Percentiles rank a stretch among this genome's conserved stretches.
phyloP scores from a whole-genome alignment of 1,139 yeast species.

The Pichia sp. region DNA sequence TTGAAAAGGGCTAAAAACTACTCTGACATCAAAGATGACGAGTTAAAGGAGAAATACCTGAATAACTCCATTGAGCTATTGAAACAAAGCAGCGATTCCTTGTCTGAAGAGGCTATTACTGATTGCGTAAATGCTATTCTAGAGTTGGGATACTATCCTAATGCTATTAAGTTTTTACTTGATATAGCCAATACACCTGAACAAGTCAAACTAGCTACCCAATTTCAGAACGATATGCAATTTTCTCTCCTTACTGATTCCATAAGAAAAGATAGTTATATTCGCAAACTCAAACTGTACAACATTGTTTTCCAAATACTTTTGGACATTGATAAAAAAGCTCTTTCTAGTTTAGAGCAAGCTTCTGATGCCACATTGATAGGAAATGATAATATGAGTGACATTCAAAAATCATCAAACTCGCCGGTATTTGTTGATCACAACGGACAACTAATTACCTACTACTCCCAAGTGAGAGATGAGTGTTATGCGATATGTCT shows the following conservation, averaged over 20 bases:
- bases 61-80: conserved; percentile 72
- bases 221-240: conserved; percentile 47
- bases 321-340: conserved; percentile 65
- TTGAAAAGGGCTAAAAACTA: conserved; percentile 80
- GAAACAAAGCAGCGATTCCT: conserved; percentile 68
- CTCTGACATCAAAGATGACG: conserved; percentile 64
- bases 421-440: conserved; percentile 25
- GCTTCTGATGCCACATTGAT: conserved; percentile 26
- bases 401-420: conserved; percentile 9
- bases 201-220: conserved; percentile 51
- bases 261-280: conserved; percentile 22
- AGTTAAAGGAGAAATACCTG: conserved; percentile 58
- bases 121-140: conserved; percentile 79
- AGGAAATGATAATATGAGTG: conserved; percentile 10
- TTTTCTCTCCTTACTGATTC: conserved; percentile 25
- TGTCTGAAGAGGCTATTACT: conserved; percentile 74
- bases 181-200: conserved; percentile 72
- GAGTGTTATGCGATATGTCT: conserved; percentile 73
- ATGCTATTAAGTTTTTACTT: conserved; percentile 80
- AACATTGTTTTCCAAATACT: conserved; percentile 70
- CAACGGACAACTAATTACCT: conserved; percentile 42
- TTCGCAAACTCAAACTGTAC: conserved; percentile 55
- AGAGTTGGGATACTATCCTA: conserved; percentile 72
- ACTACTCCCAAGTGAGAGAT: conserved; percentile 60
- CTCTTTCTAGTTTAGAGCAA: conserved; percentile 50